Evolutionary conservation across 345 rosid species (phyloP), one percentile per base, ranked within the genome.

Genomic region (Fremontodendron californicum): DNA sequence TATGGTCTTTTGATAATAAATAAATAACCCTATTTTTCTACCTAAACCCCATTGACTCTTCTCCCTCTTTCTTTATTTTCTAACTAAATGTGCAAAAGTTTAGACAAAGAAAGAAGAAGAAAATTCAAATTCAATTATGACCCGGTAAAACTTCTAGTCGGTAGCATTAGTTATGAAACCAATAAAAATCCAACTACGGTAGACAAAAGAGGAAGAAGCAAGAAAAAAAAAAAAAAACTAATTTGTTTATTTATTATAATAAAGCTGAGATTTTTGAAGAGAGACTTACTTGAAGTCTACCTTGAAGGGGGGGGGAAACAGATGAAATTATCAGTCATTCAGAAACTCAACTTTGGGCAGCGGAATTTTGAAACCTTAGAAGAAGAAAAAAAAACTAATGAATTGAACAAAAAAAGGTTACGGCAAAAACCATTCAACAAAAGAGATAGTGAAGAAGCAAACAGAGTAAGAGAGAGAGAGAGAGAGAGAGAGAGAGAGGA

Each of bases 101-200:
- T 68, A 43, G 57, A 60, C 27, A 42, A 21, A 68, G 63, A 73
- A 70, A 72, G 63, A 64, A 57, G 84, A 71, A 76, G 93, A 81
- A 82, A 88, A 86, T 81, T 88, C 85, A 85, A 85, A 88, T 37
- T 77, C 83, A 82, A 80, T 68, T 35, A 80, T 55, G 89, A 90
- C 89, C 83, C 55, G 72, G 89, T 87, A 83, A 88, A 86, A 76
- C 61, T 64, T 40, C 16, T 33, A 71, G 73, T 63, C 12, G 52
- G 35, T 60, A 60, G 37, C 25, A 27, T 4, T 49, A 3, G 49
- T 21, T 60, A 60, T 15, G 40, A 61, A 58, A 45, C 62, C 33
- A 6, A 31, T 42, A 29, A 69, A 46, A 29, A 65, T 63, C 77
- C 74, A 76, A 76, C 45, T 72, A 54, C 18, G 58, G 43, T 21